Evolutionary conservation across 2,329 filamentous ascomycete genomes (phyloP).

Genomic region (Stemphylium vesicarium): DNA sequence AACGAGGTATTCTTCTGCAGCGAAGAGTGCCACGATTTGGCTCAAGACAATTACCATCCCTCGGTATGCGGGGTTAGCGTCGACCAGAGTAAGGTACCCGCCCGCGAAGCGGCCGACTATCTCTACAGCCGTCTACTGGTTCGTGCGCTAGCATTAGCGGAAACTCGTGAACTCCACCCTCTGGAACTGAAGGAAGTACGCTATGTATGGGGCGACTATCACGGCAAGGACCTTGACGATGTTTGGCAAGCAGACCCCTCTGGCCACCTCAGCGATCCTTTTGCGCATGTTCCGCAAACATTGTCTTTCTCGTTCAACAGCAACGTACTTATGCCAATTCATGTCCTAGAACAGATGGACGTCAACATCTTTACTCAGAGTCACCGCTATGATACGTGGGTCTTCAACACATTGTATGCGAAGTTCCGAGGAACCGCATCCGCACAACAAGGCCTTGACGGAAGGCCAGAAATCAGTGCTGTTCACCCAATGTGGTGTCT

Average conservation of each 20-base stretch:
- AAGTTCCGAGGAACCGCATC: constrained; percentile 93
- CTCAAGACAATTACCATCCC: constrained; percentile 63
- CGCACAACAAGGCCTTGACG: constrained; percentile 72
- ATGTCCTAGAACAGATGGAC: constrained; percentile 84
- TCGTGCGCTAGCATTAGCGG: constrained; percentile 66
- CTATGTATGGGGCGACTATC: constrained; percentile 71
- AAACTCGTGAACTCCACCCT: constrained; percentile 64
- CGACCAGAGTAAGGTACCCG: constrained; percentile 62
- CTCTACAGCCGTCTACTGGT: constrained; percentile 66
- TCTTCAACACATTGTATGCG: constrained; percentile 88
- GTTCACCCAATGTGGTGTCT: constrained; percentile 97
- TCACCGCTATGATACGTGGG: constrained; percentile 73
- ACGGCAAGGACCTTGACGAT: constrained; percentile 32
- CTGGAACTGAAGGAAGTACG: constrained; percentile 66
- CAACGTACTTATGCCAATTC: constrained; percentile 76
- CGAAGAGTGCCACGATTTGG: constrained; percentile 61
- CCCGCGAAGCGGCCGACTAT: constrained; percentile 64
- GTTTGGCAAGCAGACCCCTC: constrained; percentile 26
- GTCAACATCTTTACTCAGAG: constrained; percentile 70
- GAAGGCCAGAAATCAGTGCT: constrained; percentile 87
- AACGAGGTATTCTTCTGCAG: constrained; percentile 68
- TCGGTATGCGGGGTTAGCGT: constrained; percentile 63
- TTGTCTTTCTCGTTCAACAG: constrained; percentile 79
- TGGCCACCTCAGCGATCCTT: constrained; percentile 23
- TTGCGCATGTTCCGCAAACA: constrained; percentile 57